Base-by-base conservation (phyloP, 2,329 filamentous ascomycete species). In the Claviceps africana region DNA sequence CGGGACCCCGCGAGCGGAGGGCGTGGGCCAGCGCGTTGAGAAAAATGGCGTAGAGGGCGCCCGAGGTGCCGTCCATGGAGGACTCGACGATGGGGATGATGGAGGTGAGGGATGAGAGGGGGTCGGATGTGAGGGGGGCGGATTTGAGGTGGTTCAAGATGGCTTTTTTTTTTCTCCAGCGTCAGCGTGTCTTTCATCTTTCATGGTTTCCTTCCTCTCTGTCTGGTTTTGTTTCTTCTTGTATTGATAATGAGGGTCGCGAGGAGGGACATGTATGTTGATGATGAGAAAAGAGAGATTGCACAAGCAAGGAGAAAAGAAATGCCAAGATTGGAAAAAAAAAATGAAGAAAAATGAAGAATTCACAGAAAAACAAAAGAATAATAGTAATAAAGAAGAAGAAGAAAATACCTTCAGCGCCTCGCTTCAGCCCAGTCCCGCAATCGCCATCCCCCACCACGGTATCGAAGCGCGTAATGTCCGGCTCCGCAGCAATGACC, bases 391-490 rank as follows among this genome's bases (percentile, higher is more conserved):
- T 3, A 47, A 11, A 39, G 30, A 8, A n/a, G 28, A 15, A 22
- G 17, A 25, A 9, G 3, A 19, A 30, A 3, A n/a, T 67, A 77
- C 74, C 80, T 74, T 95, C 84, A n/a, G 89, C 88, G 48, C 89
- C 89, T 56, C 88, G 82, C 71, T 88, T 88, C 55, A 95, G 72
- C 5, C 88, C 88, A 53, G 88, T 86, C 10, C 89, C 89, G 62
- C 89, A 95, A 67, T 95, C 89, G 47, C 89, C 89, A 63, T 95
- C 89, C 43, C 89, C 89, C 25, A 95, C 88, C 13, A 93, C 80
- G 0, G 88, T 94, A 62, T 88, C 85, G 60, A 81, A 88, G 48
- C 72, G 76, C 0, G 85, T 88, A 49, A 88, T 75, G 49, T 86
- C 82, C 1, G 84, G 81, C 64, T 89, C 85, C 1, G 75, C 83